Base-by-base conservation (phyloP, 2,329 filamentous ascomycete species). In the Daldinia sp. region DNA sequence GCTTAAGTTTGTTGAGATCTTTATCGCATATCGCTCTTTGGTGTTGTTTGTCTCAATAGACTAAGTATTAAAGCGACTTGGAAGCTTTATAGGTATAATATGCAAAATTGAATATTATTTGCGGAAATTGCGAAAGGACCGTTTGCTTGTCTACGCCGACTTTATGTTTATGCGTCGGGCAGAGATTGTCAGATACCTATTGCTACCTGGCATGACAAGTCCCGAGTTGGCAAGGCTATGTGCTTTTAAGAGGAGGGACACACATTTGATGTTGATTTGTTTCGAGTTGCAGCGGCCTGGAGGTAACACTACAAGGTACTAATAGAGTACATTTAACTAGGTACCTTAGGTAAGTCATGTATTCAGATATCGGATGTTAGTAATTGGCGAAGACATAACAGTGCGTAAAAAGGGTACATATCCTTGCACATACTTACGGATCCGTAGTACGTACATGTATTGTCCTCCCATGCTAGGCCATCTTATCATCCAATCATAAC, bases 351-450 rank as follows among this genome's bases (percentile, higher is more conserved):
- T 54, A 54, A 7, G 5, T 35, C 33, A 13, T 28, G 53, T 68
- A 70, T 68, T 60, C 61, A 68, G 37, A 44, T 65, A 70, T 30
- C 53, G 41, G 63, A 35, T 61, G 5, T 20, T 42, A 65, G 9
- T 62, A 48, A 67, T 63, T 68, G 58, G 58, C 9, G 23, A 58
- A 54, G 2, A 15, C 2, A 13, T 9, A 18, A 55, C 18, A 35
- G 33, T 37, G 51, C 18, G 51, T 10, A 15, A 39, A 54, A 26
- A 4, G 33, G 48, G n/a, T 9, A 54, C n/a, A 54, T n/a, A 9
- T 35, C 6, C 33, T 35, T 35, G 6, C 33, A 35, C 33, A 9
- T n/a, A n/a, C n/a, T n/a, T n/a, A n/a, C n/a, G n/a, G n/a, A n/a
- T n/a, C n/a, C n/a, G n/a, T n/a, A n/a, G n/a, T n/a, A n/a, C n/a